Conservation (phyloP, 2,329 filamentous ascomycete species). For the Chaetomiaceae sp. region DNA sequence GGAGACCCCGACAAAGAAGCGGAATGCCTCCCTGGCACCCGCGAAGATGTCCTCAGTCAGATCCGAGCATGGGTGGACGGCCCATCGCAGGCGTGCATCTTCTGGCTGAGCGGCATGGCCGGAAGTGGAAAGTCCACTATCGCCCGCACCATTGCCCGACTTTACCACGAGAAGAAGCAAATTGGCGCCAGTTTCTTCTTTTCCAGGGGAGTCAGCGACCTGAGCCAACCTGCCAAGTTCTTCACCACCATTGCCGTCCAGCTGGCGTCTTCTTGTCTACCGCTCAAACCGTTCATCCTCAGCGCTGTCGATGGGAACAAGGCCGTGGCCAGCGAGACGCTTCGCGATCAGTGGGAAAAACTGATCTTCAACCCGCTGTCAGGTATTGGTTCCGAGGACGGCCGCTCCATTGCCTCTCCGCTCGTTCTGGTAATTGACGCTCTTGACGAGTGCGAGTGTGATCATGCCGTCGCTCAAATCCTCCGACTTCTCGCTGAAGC, state of each 20-base stretch:
- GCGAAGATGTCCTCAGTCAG: constrained; percentile 3
- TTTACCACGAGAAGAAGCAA: constrained; percentile 1
- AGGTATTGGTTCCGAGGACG: not conserved
- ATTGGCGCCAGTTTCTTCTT: constrained; percentile 8
- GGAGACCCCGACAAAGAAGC: too few relatives aligned
- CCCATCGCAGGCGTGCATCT: not conserved
- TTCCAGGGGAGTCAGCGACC: constrained; percentile 1
- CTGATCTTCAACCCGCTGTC: constrained; percentile 1
- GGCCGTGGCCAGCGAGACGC: too few relatives aligned
- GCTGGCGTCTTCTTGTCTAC: too few relatives aligned
- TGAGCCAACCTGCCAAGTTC: not conserved
- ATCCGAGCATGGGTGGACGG: constrained; percentile 3
- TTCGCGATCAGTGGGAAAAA: constrained; percentile 6
- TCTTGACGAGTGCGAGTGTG: constrained; percentile 5
- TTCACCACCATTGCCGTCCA: constrained; percentile 3
- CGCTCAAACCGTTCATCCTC: too few relatives aligned
- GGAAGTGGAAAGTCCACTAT: constrained; percentile 5
- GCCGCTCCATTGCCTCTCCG: too few relatives aligned
- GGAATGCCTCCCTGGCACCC: constrained; percentile 2
- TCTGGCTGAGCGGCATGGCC: constrained; percentile 2
- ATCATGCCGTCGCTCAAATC: too few relatives aligned
- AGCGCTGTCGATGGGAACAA: too few relatives aligned
- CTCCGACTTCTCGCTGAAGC: constrained; percentile 2
- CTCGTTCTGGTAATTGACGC: not conserved
- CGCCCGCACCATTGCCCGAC: not conserved